Evolutionary conservation across 139 green algal genomes (phyloP), one percentile per base, ranked within the genome.

Genomic region (Tetradesmus lagerheimii): DNA sequence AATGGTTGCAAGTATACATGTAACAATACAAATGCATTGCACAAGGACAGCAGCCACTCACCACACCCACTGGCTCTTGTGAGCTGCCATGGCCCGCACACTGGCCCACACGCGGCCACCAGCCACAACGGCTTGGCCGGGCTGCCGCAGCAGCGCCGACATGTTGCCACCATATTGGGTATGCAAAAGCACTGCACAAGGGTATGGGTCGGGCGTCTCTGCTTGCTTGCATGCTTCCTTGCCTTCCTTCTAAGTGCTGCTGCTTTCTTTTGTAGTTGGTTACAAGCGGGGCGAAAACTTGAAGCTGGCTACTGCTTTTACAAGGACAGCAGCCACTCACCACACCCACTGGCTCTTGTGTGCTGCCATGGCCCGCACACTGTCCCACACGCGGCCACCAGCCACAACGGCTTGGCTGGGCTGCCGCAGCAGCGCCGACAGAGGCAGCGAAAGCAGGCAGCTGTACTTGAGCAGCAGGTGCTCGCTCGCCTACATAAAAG

Each of bases 61-160:
- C 93, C 93, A 95, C 9, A 94, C 90, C 62, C 91, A 87, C 88
- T 95, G 93, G 82, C 87, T 93, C 29, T 74, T 29, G 38, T 95
- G 93, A 35, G 87, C 77, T 0, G 45, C 38, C 93, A 95, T 93
- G 25, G 93, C 93, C 0, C 41, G 74, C 8, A 92, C n/a, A 29
- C 31, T 82, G 31, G 53, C 87, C 76, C 3, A 67, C 81, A 80
- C 86, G 25, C 16, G 85, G 14, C 43, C 64, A 29, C 85, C 85
- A 47, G 53, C 0, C 37, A 89, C 27, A 29, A 89, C 5, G 77
- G 81, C 76, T 23, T 80, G 75, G 3, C n/a, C 83, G 47, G 38
- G 75, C 78, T 31, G 47, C 39, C 76, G 38, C 76, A 93, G 71
- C 45, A 89, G 27, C 4, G 23, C 16, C 34, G 86, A 78, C 38